phyloP scores from a whole-genome alignment of 257 asterid genomes.

The Oldenlandia corymbosa region DNA sequence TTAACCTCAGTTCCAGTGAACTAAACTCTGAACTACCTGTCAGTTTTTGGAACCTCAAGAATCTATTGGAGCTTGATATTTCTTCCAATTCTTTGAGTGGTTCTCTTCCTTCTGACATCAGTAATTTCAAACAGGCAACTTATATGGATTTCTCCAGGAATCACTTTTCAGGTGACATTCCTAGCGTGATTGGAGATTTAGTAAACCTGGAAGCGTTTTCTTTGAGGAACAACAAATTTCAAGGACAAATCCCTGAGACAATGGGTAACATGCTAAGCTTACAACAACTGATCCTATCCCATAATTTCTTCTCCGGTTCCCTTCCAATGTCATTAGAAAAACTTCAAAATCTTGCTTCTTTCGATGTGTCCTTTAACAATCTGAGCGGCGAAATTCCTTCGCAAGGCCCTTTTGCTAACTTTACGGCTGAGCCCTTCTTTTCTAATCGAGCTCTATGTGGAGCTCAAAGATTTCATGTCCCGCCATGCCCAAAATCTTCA shows the following conservation, averaged over 20 bases:
- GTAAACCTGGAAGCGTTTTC: background rate
- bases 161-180: background rate
- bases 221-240: background rate
- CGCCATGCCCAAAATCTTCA: background rate
- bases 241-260: background rate
- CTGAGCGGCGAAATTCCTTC: background rate
- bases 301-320: background rate
- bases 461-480: background rate
- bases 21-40: background rate
- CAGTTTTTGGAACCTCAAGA: background rate
- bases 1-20: background rate
- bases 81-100: background rate
- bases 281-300: background rate
- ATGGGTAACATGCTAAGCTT: background rate
- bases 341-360: background rate
- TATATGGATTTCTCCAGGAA: background rate
- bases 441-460: background rate
- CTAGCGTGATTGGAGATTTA: background rate
- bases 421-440: background rate
- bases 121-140: background rate
- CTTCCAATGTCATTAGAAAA: background rate
- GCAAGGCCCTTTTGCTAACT: background rate
- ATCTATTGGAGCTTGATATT: background rate
- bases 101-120: background rate
- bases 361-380: background rate